phyloP scores from a whole-genome alignment of 306 rosid genomes.

The Carpinus viminea region DNA sequence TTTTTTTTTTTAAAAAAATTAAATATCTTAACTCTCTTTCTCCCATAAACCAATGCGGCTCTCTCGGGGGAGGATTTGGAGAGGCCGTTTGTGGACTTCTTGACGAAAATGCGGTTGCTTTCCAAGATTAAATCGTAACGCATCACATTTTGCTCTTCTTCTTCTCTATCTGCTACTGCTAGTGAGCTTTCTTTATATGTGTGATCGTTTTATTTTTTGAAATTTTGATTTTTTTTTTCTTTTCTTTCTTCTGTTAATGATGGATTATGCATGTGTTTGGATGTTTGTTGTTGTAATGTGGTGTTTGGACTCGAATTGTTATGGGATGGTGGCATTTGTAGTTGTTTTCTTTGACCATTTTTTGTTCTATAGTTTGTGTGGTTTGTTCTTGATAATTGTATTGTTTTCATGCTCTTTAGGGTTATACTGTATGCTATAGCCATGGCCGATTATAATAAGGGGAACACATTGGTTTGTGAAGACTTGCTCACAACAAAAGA shows the following conservation, averaged over 20 bases:
- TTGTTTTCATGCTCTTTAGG: conserved; percentile 38
- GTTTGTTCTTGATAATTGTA: not conserved
- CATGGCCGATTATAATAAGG: conserved; percentile 78
- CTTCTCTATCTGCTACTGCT: conserved; percentile 42
- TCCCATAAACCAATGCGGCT: conserved; percentile 3
- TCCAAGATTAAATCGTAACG: conserved; percentile 83
- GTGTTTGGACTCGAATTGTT: not conserved
- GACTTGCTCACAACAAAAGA: conserved; percentile 64
- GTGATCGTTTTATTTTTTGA: not conserved
- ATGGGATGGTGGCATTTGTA: not conserved
- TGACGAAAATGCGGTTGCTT: conserved; percentile 71
- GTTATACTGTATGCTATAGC: conserved; percentile 84
- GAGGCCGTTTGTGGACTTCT: conserved; percentile 62
- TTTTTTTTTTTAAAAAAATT: conserved; percentile 1
- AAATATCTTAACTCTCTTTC: too few species aligned
- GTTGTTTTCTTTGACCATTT: not conserved
- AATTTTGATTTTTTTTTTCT: not conserved
- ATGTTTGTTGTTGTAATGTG: too few species aligned
- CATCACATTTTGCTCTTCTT: conserved; percentile 39
- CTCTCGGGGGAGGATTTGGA: conserved; percentile 79
- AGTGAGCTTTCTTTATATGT: conserved; percentile 26
- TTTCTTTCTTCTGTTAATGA: not conserved
- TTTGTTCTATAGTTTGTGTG: not conserved
- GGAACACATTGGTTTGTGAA: conserved; percentile 44
- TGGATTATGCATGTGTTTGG: not conserved